Evolutionary conservation across 2,329 filamentous ascomycete species (phyloP), one percentile per base, ranked within the genome.

Genomic region (Aspergillus niger): DNA sequence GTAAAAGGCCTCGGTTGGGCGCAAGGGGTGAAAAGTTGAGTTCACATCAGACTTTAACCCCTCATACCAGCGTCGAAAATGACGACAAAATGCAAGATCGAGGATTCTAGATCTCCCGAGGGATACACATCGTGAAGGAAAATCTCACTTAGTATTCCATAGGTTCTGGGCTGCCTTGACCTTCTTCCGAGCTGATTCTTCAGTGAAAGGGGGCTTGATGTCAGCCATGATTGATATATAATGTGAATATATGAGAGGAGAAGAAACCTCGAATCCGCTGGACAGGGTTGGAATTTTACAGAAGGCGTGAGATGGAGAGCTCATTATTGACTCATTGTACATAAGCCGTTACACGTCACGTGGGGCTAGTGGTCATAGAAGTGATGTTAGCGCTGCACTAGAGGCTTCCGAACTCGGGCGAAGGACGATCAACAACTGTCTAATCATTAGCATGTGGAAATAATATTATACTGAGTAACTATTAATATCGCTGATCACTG

Each of bases 131-230:
- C 6, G 17, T 36, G 5, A 11, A 22, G 38, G 36, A 5, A 22
- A 13, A 36, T 44, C 79, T 66, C 75, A 91, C 89, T 81, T 84
- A 1, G 87, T 89, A 70, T 96, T 96, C 92, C 92, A 96, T 3
- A 89, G 81, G 72, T 91, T 85, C 72, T 96, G 92, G 0, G 91
- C 91, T 17, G 87, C 88, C 77, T 96, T 96, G 64, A 96, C 91
- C 74, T 96, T 96, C 60, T 82, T 80, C 15, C 79, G 79, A 2
- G 92, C 92, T 1, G 87, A 89, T 71, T 91, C 88, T 24, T 84
- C 80, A 3, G 86, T 94, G 73, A 92, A 96, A 0, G 91, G 91
- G 3, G 92, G 91, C 52, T 73, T 77, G 36, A 78, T 64, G 55
- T 74, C 70, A 3, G 77, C 76, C 77, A 80, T 80, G 1, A 10